A percentile compares a stretch with the other conserved stretches of the same genome.
Conservation (phyloP, 768 basidiomycete genomes). For the Glaciozyma antarctica region DNA sequence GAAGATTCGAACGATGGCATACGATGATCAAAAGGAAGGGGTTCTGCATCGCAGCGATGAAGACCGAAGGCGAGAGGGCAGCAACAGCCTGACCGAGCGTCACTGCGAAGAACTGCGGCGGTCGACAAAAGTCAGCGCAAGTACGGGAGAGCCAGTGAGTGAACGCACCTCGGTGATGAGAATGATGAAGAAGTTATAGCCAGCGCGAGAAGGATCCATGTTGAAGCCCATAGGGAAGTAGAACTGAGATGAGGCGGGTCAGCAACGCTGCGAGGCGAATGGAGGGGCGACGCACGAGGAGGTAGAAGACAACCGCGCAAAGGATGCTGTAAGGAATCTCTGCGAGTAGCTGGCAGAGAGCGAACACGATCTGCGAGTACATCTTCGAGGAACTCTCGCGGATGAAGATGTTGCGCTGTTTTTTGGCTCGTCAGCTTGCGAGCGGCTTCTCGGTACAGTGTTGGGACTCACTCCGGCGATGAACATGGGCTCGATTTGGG, state of each 20-base stretch:
- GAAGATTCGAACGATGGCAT: background rate
- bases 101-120: slow-evolving; percentile 43
- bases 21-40: slow-evolving; percentile 51
- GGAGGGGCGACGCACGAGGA: slow-evolving; percentile 34
- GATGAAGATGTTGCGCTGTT: slow-evolving; percentile 8
- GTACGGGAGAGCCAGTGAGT: slow-evolving; percentile 29
- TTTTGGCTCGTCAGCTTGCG: background rate
- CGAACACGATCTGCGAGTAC: slow-evolving; percentile 74
- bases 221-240: slow-evolving; percentile 37
- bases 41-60: background rate
- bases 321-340: slow-evolving; percentile 63
- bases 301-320: slow-evolving; percentile 66
- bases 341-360: slow-evolving; percentile 45
- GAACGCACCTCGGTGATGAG: slow-evolving; percentile 54
- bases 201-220: slow-evolving; percentile 34
- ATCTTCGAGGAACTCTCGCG: slow-evolving; percentile 69
- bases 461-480: slow-evolving; percentile 47
- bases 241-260: background rate
- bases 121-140: background rate
- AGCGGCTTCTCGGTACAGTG: background rate
- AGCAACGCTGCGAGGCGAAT: background rate
- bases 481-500: slow-evolving; percentile 72
- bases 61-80: slow-evolving; percentile 51
- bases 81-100: slow-evolving; percentile 57
- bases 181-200: slow-evolving; percentile 39